Percentiles rank a stretch among this genome's conserved stretches.
Evolutionary conservation across 176 grass and related monocot genomes (phyloP).

Genomic region (Puccinellia tenuiflora): DNA sequence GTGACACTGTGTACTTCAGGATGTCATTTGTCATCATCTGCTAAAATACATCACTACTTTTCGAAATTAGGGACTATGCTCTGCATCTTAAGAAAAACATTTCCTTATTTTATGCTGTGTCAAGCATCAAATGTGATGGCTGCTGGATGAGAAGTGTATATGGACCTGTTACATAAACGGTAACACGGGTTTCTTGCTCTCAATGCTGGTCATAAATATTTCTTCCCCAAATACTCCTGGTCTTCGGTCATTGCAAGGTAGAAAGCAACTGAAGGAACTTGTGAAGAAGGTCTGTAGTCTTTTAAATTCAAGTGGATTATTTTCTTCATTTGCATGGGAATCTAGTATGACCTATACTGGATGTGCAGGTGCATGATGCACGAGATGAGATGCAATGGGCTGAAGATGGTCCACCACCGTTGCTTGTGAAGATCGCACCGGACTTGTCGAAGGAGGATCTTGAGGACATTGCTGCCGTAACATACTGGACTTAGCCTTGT

Average conservation of each 20-base stretch:
- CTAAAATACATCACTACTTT: neutral
- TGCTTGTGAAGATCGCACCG: conserved; percentile 92
- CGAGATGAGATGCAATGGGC: conserved; percentile 98
- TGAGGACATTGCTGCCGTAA: conserved; percentile 90
- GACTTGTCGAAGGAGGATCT: conserved; percentile 95
- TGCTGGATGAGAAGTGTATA: neutral
- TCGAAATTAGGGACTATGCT: neutral
- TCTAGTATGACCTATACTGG: conserved; percentile 18
- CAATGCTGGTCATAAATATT: conserved; percentile 84
- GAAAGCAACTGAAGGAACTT: conserved; percentile 93
- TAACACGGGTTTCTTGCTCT: conserved; percentile 1
- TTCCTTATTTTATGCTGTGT: neutral
- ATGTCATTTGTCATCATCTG: neutral
- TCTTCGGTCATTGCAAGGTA: conserved; percentile 79
- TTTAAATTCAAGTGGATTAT: conserved; percentile 1
- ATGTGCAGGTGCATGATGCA: conserved; percentile 83
- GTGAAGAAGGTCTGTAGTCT: conserved; percentile 68
- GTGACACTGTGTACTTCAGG: neutral
- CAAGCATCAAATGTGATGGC: conserved; percentile 4
- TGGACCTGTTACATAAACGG: neutral
- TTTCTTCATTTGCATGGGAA: neutral
- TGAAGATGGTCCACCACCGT: conserved; percentile 90
- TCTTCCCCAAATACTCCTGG: conserved; percentile 99
- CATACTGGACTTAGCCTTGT: conserved; percentile 24
- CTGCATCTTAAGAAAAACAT: neutral